Evolutionary conservation across 2,329 filamentous ascomycete species (phyloP).

Genomic region (Diaporthe vexans): DNA sequence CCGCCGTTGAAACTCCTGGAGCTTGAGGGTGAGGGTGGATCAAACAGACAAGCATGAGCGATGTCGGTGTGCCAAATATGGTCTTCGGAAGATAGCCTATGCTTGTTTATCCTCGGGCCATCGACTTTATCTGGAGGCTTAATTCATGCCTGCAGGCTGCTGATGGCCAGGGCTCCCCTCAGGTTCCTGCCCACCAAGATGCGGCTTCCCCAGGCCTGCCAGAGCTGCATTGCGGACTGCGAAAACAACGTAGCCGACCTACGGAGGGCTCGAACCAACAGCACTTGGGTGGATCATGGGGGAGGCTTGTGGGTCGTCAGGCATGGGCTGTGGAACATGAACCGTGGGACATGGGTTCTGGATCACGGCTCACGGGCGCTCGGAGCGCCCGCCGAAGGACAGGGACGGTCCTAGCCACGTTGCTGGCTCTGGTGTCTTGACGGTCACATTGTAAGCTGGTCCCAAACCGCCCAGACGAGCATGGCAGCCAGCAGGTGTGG

Average conservation of each 20-base stretch:
- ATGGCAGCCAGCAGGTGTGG: background rate
- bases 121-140: conserved; percentile 21
- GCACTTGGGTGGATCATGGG: conserved; percentile 10
- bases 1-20: conserved; percentile 19
- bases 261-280: background rate
- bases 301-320: background rate
- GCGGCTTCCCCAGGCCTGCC: too few relatives aligned
- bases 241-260: background rate
- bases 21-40: conserved; percentile 1
- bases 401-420: conserved; percentile 9
- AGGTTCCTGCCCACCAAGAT: conserved; percentile 3
- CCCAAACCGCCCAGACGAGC: conserved; percentile 7
- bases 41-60: conserved; percentile 22
- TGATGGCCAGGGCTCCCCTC: background rate
- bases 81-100: conserved; percentile 6
- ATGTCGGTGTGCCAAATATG: conserved; percentile 28
- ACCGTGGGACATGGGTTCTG: background rate
- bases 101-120: conserved; percentile 10
- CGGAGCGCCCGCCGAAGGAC: conserved; percentile 9
- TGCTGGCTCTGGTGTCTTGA: conserved; percentile 9
- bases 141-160: background rate
- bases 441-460: background rate
- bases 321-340: background rate
- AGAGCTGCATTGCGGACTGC: background rate
- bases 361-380: background rate